Conservation (phyloP, 2,329 filamentous ascomycete genomes). For the Tolypocladium inflatum region DNA sequence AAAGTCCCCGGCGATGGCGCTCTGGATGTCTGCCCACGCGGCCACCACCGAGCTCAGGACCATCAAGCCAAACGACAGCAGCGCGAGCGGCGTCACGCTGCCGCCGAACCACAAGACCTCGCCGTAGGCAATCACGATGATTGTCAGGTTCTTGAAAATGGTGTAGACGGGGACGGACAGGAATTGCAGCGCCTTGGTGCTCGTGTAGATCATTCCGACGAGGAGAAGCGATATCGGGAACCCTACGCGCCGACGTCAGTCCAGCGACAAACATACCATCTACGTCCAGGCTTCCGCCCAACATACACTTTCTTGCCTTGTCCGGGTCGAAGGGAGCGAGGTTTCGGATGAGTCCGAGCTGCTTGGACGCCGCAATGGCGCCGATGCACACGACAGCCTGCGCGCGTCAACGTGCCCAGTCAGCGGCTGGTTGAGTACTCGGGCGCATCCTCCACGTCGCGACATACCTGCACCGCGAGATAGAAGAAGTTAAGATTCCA, state of each 20-base stretch:
- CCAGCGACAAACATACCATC: neutral
- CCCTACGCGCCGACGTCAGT: constrained; percentile 44
- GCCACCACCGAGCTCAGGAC: constrained; percentile 89
- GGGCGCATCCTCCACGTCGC: neutral
- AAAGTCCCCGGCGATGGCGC: constrained; percentile 47
- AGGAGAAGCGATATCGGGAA: constrained; percentile 92
- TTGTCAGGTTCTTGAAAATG: constrained; percentile 99
- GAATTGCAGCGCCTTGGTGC: constrained; percentile 90
- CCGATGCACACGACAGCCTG: constrained; percentile 83
- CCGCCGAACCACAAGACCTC: constrained; percentile 98
- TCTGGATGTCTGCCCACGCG: constrained; percentile 92
- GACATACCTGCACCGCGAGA: constrained; percentile 75
- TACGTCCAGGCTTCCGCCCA: too few species aligned
- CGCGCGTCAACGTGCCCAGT: neutral
- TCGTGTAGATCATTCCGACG: constrained; percentile 98
- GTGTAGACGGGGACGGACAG: constrained; percentile 98
- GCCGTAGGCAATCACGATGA: constrained; percentile 95
- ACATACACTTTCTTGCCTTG: constrained; percentile 84
- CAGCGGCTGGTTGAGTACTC: neutral
- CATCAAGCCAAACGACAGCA: constrained; percentile 95
- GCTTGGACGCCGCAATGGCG: constrained; percentile 76
- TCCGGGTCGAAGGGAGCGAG: constrained; percentile 73
- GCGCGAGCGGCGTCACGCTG: constrained; percentile 73
- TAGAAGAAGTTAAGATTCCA: constrained; percentile 98
- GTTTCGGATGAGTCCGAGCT: constrained; percentile 71